Evolutionary conservation across 2,329 filamentous ascomycete genomes (phyloP).

Genomic region (Colletotrichum acutatum): DNA sequence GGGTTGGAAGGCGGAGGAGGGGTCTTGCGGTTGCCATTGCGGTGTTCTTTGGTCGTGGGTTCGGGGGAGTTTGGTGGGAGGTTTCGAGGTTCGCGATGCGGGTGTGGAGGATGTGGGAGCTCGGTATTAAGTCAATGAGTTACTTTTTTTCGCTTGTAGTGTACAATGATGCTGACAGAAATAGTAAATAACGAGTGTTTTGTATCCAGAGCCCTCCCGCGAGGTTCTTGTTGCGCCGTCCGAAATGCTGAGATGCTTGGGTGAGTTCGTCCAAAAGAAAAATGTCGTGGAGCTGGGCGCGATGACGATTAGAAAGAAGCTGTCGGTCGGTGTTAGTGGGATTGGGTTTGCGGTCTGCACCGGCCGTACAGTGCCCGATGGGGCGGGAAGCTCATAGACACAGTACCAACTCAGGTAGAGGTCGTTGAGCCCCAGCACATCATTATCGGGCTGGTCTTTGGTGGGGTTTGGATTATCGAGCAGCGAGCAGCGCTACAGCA

Average conservation of each 20-base stretch:
- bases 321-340: constrained; percentile 18
- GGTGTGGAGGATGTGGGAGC: not conserved
- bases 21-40: constrained; percentile 19
- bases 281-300: constrained; percentile 4
- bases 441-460: constrained; percentile 10
- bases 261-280: not conserved
- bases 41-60: not conserved
- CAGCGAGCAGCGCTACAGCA: constrained; percentile 9
- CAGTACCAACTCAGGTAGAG: not conserved
- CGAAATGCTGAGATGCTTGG: not conserved
- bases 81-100: not conserved
- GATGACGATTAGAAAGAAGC: constrained; percentile 24
- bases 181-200: not conserved
- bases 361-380: not conserved
- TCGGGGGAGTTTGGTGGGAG: not conserved
- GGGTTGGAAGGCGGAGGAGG: constrained; percentile 8
- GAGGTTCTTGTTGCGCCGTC: not conserved
- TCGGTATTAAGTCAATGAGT: not conserved
- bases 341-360: not conserved
- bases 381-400: not conserved
- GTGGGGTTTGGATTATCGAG: constrained; percentile 21
- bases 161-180: not conserved
- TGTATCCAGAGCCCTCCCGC: not conserved
- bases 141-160: not conserved
- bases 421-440: not conserved